Conservation (phyloP, 2,329 filamentous ascomycete species). For the Phialophora chinensis region DNA sequence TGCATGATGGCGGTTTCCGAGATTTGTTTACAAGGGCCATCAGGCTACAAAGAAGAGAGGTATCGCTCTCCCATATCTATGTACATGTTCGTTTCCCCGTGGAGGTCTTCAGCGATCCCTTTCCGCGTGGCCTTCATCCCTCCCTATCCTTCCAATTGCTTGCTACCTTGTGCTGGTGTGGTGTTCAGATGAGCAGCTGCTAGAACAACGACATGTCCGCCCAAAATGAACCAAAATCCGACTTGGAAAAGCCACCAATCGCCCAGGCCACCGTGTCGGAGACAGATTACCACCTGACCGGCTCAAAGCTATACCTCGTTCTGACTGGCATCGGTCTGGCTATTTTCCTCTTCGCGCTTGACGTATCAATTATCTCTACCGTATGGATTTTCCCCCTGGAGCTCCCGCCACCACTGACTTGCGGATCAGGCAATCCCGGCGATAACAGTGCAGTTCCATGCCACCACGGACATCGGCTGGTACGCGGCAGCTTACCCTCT, state of each 20-base stretch:
- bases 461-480: constrained; percentile 46
- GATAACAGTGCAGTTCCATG: constrained; percentile 48
- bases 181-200: not conserved
- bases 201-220: constrained; percentile 10
- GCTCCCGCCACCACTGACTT: constrained; percentile 4
- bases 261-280: not conserved
- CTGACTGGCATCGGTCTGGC: constrained; percentile 50
- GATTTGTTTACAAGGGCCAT: not conserved
- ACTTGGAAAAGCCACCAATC: constrained; percentile 5
- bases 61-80: not conserved
- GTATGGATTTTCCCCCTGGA: constrained; percentile 30
- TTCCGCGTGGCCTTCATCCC: not conserved
- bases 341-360: constrained; percentile 54
- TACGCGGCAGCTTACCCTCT: constrained; percentile 47
- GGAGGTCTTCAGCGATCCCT: not conserved
- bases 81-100: not conserved
- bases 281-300: constrained; percentile 30
- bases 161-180: not conserved
- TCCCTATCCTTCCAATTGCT: not conserved
- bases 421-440: constrained; percentile 45
- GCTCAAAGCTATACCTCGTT: constrained; percentile 38
- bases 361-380: constrained; percentile 45
- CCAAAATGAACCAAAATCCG: not conserved
- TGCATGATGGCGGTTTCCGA: not conserved
- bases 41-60: not conserved